Evolutionary conservation across 2,329 filamentous ascomycete genomes (phyloP), one percentile per base, ranked within the genome.

Genomic region (Diaporthe nobilis): DNA sequence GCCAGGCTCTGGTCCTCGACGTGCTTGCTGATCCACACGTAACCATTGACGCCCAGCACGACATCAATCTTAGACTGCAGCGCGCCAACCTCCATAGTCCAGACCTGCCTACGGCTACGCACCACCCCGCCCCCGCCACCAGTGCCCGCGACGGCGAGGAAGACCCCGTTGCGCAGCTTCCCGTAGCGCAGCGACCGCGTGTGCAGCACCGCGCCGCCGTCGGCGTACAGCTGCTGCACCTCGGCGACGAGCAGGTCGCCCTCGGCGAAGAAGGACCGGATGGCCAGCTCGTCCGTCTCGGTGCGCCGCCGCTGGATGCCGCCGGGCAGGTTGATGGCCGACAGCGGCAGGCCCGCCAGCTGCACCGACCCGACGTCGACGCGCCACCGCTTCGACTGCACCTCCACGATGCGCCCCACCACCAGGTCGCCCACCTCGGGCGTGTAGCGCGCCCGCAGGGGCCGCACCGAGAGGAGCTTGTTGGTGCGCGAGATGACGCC

Each of bases 371-470:
- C 94, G 67, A 99, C 94, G 84, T 99, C 97, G 73, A 99, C 96
- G 81, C 94, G 95, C 97, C 97, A 99, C 71, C 96, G 92, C 84
- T 93, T 92, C 49, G 94, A 93, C 84, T 98, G 95, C n/a, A 99
- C 97, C 85, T 97, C 95, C 78, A 97, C 92, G 81, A 99, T 98
- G 78, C 97, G 92, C 51, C 97, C 97, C 20, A 99, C 93, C 3
- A 99, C 95, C 6, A 99, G 89, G 85, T 99, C 97, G 80, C 97
- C 97, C 77, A 99, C 98, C 85, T 98, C 96, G 44, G 97, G 97
- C 2, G 92, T 95, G 87, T 99, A 99, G 77, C 97, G 94, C 25
- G 97, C 96, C 77, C 96, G 95, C 4, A 99, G 89, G 9, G 97
- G 95, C 2, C 94, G 92, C 75, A 99, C 94, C 2, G 95, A 98